Evolutionary conservation across 2,329 filamentous ascomycete genomes (phyloP).

Genomic region (Alternaria sp.): DNA sequence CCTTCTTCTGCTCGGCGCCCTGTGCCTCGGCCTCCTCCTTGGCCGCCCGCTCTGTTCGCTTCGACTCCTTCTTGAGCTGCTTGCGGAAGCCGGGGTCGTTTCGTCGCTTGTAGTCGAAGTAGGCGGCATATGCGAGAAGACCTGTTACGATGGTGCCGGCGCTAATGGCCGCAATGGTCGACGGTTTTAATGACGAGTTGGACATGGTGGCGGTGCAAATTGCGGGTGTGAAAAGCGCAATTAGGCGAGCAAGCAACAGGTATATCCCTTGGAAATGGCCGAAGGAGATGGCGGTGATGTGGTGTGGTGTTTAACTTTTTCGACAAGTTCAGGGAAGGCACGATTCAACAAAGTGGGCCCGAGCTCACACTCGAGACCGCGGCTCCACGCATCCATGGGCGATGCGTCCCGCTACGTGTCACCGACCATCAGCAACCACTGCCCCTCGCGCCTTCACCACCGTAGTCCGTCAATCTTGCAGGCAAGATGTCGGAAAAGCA

Average conservation of each 20-base stretch:
- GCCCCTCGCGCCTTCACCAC: background rate
- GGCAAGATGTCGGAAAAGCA: constrained; percentile 58
- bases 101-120: constrained; percentile 72
- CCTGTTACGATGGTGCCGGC: constrained; percentile 67
- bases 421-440: background rate
- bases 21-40: constrained; percentile 76
- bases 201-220: constrained; percentile 12
- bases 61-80: constrained; percentile 75
- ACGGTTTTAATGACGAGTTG: constrained; percentile 43
- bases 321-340: constrained; percentile 26
- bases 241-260: constrained; percentile 2
- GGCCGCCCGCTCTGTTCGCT: constrained; percentile 72
- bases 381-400: constrained; percentile 14
- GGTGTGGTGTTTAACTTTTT: constrained; percentile 22
- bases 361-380: constrained; percentile 30
- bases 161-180: constrained; percentile 65
- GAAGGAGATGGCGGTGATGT: constrained; percentile 20
- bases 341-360: constrained; percentile 33
- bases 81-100: constrained; percentile 70
- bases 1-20: constrained; percentile 72
- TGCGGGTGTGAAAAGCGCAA: constrained; percentile 10
- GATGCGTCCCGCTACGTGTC: constrained; percentile 16
- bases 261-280: constrained; percentile 14
- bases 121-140: constrained; percentile 69
- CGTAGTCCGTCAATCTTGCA: constrained; percentile 12